Conservation (phyloP, 371 early-diverging fungal species). For the Apophysomyces trapeziformis region DNA sequence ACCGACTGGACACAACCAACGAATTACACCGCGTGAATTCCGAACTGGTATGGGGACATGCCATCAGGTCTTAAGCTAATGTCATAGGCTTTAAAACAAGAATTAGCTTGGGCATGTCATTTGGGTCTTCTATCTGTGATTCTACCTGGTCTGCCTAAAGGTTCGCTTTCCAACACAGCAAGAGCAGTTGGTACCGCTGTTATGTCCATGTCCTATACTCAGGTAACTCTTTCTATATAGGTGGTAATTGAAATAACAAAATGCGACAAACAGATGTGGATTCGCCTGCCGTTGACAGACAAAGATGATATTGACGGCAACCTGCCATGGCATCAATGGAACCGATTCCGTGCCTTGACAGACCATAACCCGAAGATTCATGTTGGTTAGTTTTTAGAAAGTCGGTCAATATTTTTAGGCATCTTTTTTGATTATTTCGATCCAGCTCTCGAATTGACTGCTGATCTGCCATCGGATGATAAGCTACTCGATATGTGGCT, state of each 20-base stretch:
- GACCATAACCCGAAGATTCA: constrained; percentile 58
- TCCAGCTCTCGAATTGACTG: constrained; percentile 67
- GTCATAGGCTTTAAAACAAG: constrained; percentile 65
- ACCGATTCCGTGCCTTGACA: constrained; percentile 62
- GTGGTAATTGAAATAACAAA: neutral
- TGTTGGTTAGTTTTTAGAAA: constrained; percentile 40
- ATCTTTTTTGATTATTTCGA: constrained; percentile 15
- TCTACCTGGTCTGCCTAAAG: constrained; percentile 47
- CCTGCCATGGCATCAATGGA: constrained; percentile 69
- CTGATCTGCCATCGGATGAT: constrained; percentile 57
- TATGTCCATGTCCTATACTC: constrained; percentile 46
- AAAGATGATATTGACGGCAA: constrained; percentile 38
- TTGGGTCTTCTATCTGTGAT: constrained; percentile 67
- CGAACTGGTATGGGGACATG: constrained; percentile 45
- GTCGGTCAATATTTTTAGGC: no score
- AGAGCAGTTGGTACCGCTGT: constrained; percentile 55
- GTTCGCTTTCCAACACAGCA: constrained; percentile 59
- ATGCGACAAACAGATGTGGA: constrained; percentile 31
- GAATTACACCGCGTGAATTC: constrained; percentile 56
- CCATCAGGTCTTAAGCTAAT: constrained; percentile 8
- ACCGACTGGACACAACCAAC: constrained; percentile 63
- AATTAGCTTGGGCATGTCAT: constrained; percentile 77
- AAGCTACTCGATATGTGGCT: constrained; percentile 73
- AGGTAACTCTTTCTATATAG: constrained; percentile 34
- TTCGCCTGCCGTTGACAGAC: constrained; percentile 44